Percentiles rank a stretch among this genome's conserved stretches.
Evolutionary conservation across 345 rosid genomes (phyloP).

Genomic region (Populus pruinosa): DNA sequence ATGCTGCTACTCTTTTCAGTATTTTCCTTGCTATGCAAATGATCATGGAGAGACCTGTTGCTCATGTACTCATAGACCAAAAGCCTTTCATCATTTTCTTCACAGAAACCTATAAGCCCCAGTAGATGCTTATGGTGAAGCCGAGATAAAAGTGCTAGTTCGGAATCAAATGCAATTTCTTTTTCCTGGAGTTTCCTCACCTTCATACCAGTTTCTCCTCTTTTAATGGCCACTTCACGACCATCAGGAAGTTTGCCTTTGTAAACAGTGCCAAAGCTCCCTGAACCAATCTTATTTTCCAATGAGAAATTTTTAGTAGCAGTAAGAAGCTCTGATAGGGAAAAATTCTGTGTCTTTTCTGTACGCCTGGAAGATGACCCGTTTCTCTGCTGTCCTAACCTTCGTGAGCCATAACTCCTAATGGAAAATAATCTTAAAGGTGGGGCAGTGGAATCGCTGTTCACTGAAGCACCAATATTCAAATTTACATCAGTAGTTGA

Average conservation of each 20-base stretch:
- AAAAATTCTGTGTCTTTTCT: conserved; percentile 35
- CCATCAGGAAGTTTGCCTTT: conserved; percentile 46
- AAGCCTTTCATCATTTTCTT: conserved; percentile 54
- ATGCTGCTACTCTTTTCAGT: conserved; percentile 20
- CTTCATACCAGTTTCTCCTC: conserved; percentile 34
- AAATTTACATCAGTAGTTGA: neutral
- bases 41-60: conserved; percentile 56
- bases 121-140: conserved; percentile 68
- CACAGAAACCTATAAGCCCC: conserved; percentile 54
- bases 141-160: conserved; percentile 44
- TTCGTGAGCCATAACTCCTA: conserved; percentile 27
- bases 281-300: conserved; percentile 45
- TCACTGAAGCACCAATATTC: neutral
- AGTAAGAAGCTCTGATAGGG: conserved; percentile 39
- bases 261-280: conserved; percentile 63
- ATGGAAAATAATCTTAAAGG: conserved; percentile 22
- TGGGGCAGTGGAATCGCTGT: conserved; percentile 16
- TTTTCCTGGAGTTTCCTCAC: conserved; percentile 38
- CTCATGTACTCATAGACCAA: conserved; percentile 59
- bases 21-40: conserved; percentile 37
- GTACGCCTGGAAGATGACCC: conserved; percentile 36
- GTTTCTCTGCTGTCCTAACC: conserved; percentile 35
- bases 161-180: conserved; percentile 55
- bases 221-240: conserved; percentile 59
- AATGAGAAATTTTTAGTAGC: conserved; percentile 47